phyloP scores from a whole-genome alignment of 768 basidiomycete genomes.

The Lepiota brunneoincarnata region DNA sequence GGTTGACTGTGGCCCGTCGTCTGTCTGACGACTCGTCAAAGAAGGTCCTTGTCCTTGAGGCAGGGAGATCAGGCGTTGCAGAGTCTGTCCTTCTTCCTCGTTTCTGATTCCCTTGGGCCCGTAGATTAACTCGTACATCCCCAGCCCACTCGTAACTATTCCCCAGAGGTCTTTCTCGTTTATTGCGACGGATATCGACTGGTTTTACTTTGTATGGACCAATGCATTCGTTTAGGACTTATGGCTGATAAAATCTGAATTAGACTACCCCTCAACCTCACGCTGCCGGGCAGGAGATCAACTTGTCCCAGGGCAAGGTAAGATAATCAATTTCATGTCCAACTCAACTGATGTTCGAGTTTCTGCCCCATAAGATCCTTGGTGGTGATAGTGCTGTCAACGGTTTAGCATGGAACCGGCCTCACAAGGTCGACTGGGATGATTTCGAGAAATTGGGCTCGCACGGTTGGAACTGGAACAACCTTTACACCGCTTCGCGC shows the following conservation, averaged over 20 bases:
- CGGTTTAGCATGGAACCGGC: slow-evolving; percentile 42
- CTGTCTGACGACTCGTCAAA: slow-evolving; percentile 32
- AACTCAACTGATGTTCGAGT: neutral
- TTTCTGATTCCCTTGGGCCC: neutral
- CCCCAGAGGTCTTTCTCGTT: slow-evolving; percentile 30
- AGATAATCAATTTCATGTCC: neutral
- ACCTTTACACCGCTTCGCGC: slow-evolving; percentile 34
- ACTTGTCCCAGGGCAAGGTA: slow-evolving; percentile 65
- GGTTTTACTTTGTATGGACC: slow-evolving; percentile 35
- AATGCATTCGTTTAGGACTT: slow-evolving; percentile 13
- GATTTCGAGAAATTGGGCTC: slow-evolving; percentile 50
- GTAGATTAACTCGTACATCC: slow-evolving; percentile 46
- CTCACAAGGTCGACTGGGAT: slow-evolving; percentile 27
- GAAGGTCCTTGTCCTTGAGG: slow-evolving; percentile 37
- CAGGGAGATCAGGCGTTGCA: slow-evolving; percentile 43
- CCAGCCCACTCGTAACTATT: slow-evolving; percentile 36
- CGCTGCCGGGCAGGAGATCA: slow-evolving; percentile 37
- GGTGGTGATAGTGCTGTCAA: slow-evolving; percentile 72
- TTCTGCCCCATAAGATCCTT: slow-evolving; percentile 39
- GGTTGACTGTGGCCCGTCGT: slow-evolving; percentile 33
- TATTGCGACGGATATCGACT: slow-evolving; percentile 48
- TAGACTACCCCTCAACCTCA: slow-evolving; percentile 45
- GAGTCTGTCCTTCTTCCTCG: slow-evolving; percentile 26
- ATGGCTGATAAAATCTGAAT: neutral
- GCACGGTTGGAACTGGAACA: slow-evolving; percentile 52